These are phyloP conservation scores for Ilyonectria mors-panacis DNA, from an alignment of 2,329 filamentous ascomycete genomes.

Conservation along the genomic window DNA sequence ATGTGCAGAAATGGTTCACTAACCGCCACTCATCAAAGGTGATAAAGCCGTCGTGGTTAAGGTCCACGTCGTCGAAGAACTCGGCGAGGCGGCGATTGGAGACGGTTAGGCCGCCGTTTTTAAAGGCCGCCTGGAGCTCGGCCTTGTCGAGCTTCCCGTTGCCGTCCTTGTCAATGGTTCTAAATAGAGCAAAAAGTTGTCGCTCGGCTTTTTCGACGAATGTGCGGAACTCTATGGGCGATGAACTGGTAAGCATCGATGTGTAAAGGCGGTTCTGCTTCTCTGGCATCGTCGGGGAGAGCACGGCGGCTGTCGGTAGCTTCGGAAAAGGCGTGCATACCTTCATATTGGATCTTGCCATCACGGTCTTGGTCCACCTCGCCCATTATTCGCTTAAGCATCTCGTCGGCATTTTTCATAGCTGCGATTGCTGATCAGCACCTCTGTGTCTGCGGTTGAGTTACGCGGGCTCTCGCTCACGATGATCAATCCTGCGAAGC, in stretches of 20 bases:
- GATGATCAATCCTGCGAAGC: constrained; percentile 90
- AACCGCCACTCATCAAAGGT: constrained; percentile 98
- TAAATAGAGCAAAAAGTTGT: constrained; percentile 86
- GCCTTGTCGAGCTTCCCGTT: constrained; percentile 89
- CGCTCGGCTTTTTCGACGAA: constrained; percentile 92
- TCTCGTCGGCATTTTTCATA: constrained; percentile 90
- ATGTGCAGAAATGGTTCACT: constrained; percentile 53
- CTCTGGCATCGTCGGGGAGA: constrained; percentile 35
- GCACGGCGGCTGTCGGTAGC: constrained; percentile 27
- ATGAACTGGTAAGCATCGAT: constrained; percentile 39
- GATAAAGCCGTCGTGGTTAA: constrained; percentile 89
- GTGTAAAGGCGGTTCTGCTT: constrained; percentile 20
- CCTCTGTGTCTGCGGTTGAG: constrained; percentile 21
- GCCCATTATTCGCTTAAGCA: constrained; percentile 85
- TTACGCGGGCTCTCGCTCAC: constrained; percentile 63
- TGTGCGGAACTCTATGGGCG: constrained; percentile 81
- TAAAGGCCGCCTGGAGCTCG: constrained; percentile 87
- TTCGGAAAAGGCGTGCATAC: constrained; percentile 63
- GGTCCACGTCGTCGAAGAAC: constrained; percentile 93
- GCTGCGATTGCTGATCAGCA: constrained; percentile 58
- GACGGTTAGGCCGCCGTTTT: constrained; percentile 82
- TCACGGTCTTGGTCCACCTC: constrained; percentile 90
- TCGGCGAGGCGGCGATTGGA: constrained; percentile 82
- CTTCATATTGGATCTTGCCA: constrained; percentile 91
- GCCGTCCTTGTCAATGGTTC: constrained; percentile 86